phyloP scores from a whole-genome alignment of 768 basidiomycete species.

The Punctularia strigosozonata region DNA sequence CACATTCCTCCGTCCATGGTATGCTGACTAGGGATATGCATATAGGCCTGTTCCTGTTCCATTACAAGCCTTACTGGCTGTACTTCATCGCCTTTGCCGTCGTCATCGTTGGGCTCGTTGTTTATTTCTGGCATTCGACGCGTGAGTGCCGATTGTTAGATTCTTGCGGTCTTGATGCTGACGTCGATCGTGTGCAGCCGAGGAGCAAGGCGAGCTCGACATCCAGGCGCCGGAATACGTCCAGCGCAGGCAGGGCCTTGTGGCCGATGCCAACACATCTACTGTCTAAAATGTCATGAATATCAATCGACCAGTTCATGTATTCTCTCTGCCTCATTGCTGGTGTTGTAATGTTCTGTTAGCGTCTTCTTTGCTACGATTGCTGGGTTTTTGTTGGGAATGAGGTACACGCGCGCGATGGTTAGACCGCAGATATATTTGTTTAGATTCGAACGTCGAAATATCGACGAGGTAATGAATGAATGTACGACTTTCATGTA shows the following conservation, averaged over 20 bases:
- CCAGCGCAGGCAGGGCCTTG: conserved; percentile 9
- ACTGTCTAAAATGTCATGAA: no score
- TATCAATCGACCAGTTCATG: no score
- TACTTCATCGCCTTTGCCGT: conserved; percentile 75
- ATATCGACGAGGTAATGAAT: no score
- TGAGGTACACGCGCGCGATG: no score
- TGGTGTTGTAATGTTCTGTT: no score
- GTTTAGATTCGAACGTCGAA: no score
- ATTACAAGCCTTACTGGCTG: conserved; percentile 77
- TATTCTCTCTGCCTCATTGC: no score
- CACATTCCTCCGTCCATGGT: conserved; percentile 1
- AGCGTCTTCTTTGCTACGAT: no score
- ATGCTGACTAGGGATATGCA: not conserved
- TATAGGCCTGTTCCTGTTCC: conserved; percentile 42
- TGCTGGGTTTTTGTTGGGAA: no score
- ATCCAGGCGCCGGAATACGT: conserved; percentile 53
- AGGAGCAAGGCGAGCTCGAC: conserved; percentile 58
- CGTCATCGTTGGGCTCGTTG: conserved; percentile 59
- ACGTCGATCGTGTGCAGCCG: conserved; percentile 30
- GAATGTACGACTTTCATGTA: no score
- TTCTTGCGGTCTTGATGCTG: not conserved
- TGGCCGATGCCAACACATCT: conserved; percentile 10
- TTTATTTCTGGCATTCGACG: conserved; percentile 79
- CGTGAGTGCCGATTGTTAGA: conserved; percentile 37
- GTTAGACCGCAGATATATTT: no score